phyloP scores from a whole-genome alignment of 1,139 yeast species.

The Diutina rugosa region DNA sequence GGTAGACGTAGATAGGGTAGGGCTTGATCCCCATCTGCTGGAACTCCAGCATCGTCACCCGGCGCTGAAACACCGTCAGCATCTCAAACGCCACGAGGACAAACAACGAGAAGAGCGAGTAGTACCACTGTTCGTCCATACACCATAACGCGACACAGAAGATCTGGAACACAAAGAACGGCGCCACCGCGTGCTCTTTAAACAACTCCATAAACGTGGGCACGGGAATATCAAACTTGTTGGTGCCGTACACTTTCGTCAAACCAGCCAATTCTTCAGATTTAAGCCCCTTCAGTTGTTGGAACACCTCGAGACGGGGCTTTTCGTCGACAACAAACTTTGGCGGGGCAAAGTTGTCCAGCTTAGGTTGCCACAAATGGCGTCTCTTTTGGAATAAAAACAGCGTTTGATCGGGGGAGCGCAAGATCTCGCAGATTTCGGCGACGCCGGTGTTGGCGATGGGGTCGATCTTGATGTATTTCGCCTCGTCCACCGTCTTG shows the following conservation, averaged over 20 bases:
- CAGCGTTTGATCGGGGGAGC: conserved; percentile 44
- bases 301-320: conserved; percentile 49
- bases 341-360: conserved; percentile 65
- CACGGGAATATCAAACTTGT: conserved; percentile 86
- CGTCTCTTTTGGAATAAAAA: conserved; percentile 90
- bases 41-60: conserved; percentile 86
- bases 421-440: conserved; percentile 54
- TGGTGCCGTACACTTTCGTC: conserved; percentile 62
- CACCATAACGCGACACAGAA: conserved; percentile 95
- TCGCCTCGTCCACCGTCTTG: conserved; percentile 44
- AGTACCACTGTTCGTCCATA: conserved; percentile 96
- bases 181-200: conserved; percentile 97
- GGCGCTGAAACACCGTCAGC: conserved; percentile 91
- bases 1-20: conserved; percentile 57
- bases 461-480: conserved; percentile 65
- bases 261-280: conserved; percentile 42
- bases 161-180: conserved; percentile 91
- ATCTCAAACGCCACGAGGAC: conserved; percentile 91
- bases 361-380: conserved; percentile 52
- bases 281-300: conserved; percentile 44
- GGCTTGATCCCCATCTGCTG: conserved; percentile 98
- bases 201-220: conserved; percentile 86
- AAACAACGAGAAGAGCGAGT: conserved; percentile 79
- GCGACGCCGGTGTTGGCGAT: conserved; percentile 80
- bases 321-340: conserved; percentile 55